Conservation (phyloP, 768 basidiomycete species). For the Dentipellis fragilis region DNA sequence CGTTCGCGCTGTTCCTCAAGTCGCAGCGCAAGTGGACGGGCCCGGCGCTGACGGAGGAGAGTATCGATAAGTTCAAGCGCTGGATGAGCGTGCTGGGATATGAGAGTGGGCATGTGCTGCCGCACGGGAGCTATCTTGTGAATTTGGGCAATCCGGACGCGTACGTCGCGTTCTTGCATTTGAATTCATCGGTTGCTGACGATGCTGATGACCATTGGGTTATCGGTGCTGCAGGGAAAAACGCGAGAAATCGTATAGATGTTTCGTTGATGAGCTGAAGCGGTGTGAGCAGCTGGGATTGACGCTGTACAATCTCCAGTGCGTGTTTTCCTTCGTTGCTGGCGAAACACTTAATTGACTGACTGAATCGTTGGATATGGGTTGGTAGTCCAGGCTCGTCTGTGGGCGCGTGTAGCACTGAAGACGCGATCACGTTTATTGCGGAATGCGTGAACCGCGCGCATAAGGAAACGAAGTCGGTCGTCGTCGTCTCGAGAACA, state of each 20-base stretch:
- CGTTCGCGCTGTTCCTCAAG: constrained; percentile 79
- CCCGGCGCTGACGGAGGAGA: constrained; percentile 41
- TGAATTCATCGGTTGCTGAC: neutral
- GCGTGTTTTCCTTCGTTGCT: constrained; percentile 19
- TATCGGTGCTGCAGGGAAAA: constrained; percentile 34
- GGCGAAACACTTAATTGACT: neutral
- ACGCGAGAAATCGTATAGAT: constrained; percentile 63
- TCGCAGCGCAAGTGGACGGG: constrained; percentile 77
- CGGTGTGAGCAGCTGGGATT: constrained; percentile 73
- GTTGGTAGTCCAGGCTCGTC: constrained; percentile 67
- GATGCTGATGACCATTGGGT: neutral
- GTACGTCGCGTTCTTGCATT: constrained; percentile 31
- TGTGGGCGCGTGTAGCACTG: constrained; percentile 53
- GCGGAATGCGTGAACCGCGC: constrained; percentile 69
- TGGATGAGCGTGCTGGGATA: constrained; percentile 57
- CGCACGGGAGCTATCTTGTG: constrained; percentile 80
- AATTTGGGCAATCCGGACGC: constrained; percentile 75
- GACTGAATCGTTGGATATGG: no score
- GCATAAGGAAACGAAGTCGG: constrained; percentile 46
- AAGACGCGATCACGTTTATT: constrained; percentile 52
- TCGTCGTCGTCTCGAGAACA: constrained; percentile 76
- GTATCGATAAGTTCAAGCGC: constrained; percentile 47
- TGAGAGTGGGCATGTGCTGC: constrained; percentile 50
- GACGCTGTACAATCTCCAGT: constrained; percentile 80
- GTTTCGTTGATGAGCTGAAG: constrained; percentile 75